Evolutionary conservation across 2,329 filamentous ascomycete genomes (phyloP).

Genomic region (Pyricularia pennisetigena): DNA sequence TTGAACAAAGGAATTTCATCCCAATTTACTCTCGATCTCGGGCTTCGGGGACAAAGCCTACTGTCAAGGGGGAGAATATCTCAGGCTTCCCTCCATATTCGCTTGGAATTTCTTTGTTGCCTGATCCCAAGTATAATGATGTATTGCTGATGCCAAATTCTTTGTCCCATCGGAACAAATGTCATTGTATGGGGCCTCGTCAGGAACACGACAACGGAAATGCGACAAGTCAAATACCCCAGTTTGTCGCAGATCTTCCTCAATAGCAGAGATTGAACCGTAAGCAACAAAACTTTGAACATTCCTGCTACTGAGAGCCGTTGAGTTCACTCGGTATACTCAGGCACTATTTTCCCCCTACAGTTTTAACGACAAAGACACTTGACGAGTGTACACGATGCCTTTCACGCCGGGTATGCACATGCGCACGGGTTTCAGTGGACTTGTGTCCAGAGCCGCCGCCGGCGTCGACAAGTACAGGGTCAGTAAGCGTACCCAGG

Average conservation of each 20-base stretch:
- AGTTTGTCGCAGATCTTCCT: neutral
- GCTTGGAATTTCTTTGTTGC: neutral
- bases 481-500: neutral
- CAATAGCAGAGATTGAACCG: neutral
- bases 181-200: too few relatives aligned
- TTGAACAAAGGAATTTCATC: neutral
- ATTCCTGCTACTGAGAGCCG: neutral
- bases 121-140: neutral
- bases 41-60: neutral
- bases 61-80: neutral
- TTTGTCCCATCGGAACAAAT: neutral
- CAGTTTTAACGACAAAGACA: neutral
- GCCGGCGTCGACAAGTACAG: neutral
- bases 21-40: neutral
- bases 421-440: neutral
- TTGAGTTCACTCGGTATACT: neutral
- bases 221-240: neutral
- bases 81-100: neutral
- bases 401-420: neutral
- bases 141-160: neutral
- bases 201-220: neutral
- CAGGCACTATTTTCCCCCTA: neutral
- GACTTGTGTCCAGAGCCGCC: neutral
- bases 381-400: neutral
- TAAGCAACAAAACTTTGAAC: neutral